Evolutionary conservation across 1,284 basidiomycete genomes (phyloP), one percentile per base, ranked within the genome.

Genomic region (Trametes pubescens): DNA sequence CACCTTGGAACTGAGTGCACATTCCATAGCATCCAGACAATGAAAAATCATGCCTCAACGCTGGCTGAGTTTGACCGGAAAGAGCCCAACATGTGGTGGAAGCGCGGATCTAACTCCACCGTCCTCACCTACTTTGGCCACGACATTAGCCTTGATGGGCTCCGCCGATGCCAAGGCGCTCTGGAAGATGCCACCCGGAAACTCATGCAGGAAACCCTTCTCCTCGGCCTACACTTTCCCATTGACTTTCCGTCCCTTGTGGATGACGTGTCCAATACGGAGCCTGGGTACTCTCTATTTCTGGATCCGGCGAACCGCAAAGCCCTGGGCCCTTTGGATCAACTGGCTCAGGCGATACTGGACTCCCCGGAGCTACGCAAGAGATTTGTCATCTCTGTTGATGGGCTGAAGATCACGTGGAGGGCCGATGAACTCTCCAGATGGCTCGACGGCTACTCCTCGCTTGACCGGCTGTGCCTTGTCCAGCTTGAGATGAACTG

Each of bases 401-500:
- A 6, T 9, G 44, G 57, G 43, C 55, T 49, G 4, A n/a, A 62
- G 49, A 8, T 48, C 7, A 11, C 52, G 2, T 62, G 61, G 61
- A 62, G 57, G 32, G 51, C 32, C 8, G 18, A 57, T 6, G 51
- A 40, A 8, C 38, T 62, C 21, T 44, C 48, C 6, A 32, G 1
- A 1, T 62, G 61, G 61, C 55, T 62, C 16, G 52, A n/a, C 5
- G 34, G 40, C 11, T 62, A 21, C 21, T 5, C 55, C 18, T 24
- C 11, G 1, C 55, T 62, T 9, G 22, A 62, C 35, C 56, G 58
- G 21, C 61, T 62, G 34, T 62, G 61, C 35, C 56, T 62, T n/a
- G 43, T 62, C 21, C 61, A 58, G 51, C 56, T 48, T 4, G 61
- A 62, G 55, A 62, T 62, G 61, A 62, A 62, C 55, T 62, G 61